These are phyloP conservation scores for Linnemannia exigua DNA, from an alignment of 192 early-diverging fungal genomes.

Conservation along the genomic window DNA sequence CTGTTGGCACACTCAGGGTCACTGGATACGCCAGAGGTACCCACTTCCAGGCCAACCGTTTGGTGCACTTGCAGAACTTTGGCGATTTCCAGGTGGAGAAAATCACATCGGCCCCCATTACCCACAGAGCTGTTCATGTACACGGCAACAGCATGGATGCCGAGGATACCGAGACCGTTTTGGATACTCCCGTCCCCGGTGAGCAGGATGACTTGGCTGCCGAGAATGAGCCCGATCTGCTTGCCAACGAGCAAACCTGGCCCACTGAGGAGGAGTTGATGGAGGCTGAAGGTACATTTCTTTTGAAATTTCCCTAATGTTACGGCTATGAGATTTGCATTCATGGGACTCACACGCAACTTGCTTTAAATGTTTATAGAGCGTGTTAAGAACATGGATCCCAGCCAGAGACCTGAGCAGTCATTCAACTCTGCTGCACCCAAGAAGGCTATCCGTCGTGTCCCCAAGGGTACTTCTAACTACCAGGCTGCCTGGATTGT, in stretches of 20 bases:
- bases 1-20: slow-evolving; percentile 77
- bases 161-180: slow-evolving; percentile 61
- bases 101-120: slow-evolving; percentile 57
- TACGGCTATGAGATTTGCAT: background rate
- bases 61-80: slow-evolving; percentile 92
- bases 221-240: slow-evolving; percentile 89
- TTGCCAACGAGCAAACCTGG: slow-evolving; percentile 98
- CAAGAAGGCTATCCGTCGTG: slow-evolving; percentile 73
- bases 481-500: slow-evolving; percentile 99
- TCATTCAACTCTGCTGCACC: slow-evolving; percentile 37
- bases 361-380: slow-evolving; percentile 23
- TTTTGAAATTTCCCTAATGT: background rate
- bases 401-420: slow-evolving; percentile 49
- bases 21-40: slow-evolving; percentile 91
- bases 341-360: background rate
- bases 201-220: slow-evolving; percentile 85
- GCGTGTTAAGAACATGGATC: slow-evolving; percentile 55
- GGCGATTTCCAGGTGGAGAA: slow-evolving; percentile 95
- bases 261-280: slow-evolving; percentile 96
- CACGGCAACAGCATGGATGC: slow-evolving; percentile 59
- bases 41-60: slow-evolving; percentile 89
- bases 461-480: slow-evolving; percentile 95
- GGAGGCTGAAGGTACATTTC: slow-evolving; percentile 74
- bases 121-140: slow-evolving; percentile 40
- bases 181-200: slow-evolving; percentile 79